Evolutionary conservation across 2,329 filamentous ascomycete genomes (phyloP).

Genomic region (Mycocentrospora acerina): DNA sequence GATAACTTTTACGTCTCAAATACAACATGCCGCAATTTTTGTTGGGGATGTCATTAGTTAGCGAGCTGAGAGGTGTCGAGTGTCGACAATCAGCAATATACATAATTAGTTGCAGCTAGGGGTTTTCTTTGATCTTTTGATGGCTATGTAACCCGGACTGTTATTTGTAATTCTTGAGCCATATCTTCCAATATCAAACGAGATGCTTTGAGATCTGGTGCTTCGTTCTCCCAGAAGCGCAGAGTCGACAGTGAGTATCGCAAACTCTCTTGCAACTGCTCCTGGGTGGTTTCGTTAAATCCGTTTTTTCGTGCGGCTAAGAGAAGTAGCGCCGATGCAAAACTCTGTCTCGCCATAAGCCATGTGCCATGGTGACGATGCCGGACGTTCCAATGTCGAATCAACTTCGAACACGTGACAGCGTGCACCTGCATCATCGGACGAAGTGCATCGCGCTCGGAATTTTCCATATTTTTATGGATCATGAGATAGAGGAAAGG

Average conservation of each 20-base stretch:
- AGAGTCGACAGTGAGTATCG: conserved; percentile 10
- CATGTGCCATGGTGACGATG: conserved; percentile 40
- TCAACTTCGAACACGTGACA: conserved; percentile 17
- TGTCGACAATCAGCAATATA: too few species aligned
- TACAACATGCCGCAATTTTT: too few species aligned
- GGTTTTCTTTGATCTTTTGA: too few species aligned
- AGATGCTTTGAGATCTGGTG: conserved; percentile 13
- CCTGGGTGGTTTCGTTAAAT: conserved; percentile 3
- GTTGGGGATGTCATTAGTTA: too few species aligned
- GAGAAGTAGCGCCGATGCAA: conserved; percentile 22
- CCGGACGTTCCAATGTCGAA: conserved; percentile 11
- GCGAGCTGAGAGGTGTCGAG: too few species aligned
- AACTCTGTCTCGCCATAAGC: conserved; percentile 21
- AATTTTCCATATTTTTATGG: conserved; percentile 13
- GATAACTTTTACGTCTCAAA: too few species aligned
- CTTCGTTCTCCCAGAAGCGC: conserved; percentile 19
- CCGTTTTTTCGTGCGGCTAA: conserved; percentile 24
- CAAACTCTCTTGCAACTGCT: conserved; percentile 4
- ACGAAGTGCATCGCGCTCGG: conserved; percentile 10
- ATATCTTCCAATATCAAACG: conserved; percentile 4
- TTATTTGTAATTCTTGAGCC: too few species aligned
- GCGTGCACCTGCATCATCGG: conserved; percentile 20
- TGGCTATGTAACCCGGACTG: too few species aligned
- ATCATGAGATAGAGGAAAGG: conserved; percentile 35
- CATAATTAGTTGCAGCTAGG: too few species aligned